Evolutionary conservation across 2,329 filamentous ascomycete genomes (phyloP).

Genomic region (Neofusicoccum kwambonambiense): DNA sequence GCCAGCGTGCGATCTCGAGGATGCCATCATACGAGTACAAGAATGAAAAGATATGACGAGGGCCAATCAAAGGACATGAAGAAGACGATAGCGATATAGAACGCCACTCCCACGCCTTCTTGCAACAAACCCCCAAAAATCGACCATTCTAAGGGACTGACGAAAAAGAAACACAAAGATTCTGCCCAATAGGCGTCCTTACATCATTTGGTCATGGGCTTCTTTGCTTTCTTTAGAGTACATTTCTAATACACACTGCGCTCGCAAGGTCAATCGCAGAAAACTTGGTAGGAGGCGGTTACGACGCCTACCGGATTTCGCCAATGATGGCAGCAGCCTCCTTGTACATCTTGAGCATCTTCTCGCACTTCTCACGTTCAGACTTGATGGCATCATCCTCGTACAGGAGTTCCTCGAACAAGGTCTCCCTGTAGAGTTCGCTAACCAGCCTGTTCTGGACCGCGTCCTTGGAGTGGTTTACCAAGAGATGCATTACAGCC

Average conservation of each 20-base stretch:
- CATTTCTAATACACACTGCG: constrained; percentile 16
- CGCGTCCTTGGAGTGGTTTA: constrained; percentile 97
- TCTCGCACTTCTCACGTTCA: constrained; percentile 98
- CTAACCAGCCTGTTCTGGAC: constrained; percentile 96
- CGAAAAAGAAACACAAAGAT: neutral
- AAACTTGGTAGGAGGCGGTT: neutral
- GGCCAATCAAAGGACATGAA: neutral
- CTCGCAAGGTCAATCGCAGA: constrained; percentile 12
- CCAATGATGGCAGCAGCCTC: constrained; percentile 98
- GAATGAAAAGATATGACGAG: neutral
- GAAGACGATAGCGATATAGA: neutral
- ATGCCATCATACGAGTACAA: constrained; percentile 1
- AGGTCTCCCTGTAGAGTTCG: constrained; percentile 86
- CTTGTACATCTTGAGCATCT: constrained; percentile 89
- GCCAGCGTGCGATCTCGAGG: constrained; percentile 1
- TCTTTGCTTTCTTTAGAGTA: constrained; percentile 10
- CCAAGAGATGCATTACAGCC: constrained; percentile 96
- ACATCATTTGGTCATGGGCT: neutral
- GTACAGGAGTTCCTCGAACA: constrained; percentile 92
- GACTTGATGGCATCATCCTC: constrained; percentile 97
- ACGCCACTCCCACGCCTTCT: constrained; percentile 10
- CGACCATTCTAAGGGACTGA: neutral
- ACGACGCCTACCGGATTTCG: constrained; percentile 70
- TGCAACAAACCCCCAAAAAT: neutral
- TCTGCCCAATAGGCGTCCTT: neutral